Base-by-base conservation (phyloP, 176 grass and related monocot genomes). In the Phragmites australis region DNA sequence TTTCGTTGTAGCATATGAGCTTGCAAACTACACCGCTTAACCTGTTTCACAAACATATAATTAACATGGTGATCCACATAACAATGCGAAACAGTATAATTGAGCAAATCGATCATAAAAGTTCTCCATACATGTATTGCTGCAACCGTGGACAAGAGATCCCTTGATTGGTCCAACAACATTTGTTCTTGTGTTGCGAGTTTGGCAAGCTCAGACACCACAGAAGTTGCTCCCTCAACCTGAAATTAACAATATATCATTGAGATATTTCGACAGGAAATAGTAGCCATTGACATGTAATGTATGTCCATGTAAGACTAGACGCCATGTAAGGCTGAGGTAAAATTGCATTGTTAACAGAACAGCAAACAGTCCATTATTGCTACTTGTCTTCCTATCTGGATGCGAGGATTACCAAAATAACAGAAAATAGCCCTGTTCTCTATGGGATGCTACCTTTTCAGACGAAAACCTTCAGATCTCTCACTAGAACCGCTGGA, bases 21-120 rank as follows among this genome's bases (percentile, higher is more conserved):
- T 82, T 93, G 82, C 76, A 99, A 70, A 77, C 93, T 93, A 81
- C 90, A 99, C n/a, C 91, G 89, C 55, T 91, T 99, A 9, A 96
- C 93, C 93, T 99, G 86, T 63, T 81, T 91, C 74, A 32, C 32
- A 82, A 76, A 6, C 40, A 65, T 18, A 72, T 40, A 53, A 57
- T 84, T 73, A 78, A 34, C 61, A 66, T 9, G 1, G 14, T 55
- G 6, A 56, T 46, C 21, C 43, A 54, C 56, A 75, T 31, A 77
- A 13, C 18, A 47, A 21, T 47, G 7, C 19, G 23, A 2, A 46
- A 77, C 9, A n/a, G 25, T 6, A 50, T 0, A 85, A 79, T 0
- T 10, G 49, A 34, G 41, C 9, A 60, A 50, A 72, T 71, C 11
- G 15, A 21, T 45, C 18, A 62, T 12, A 81, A 62, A 68, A 81